Evolutionary conservation across 257 asterid species (phyloP).

Genomic region (Rehmannia glutinosa): DNA sequence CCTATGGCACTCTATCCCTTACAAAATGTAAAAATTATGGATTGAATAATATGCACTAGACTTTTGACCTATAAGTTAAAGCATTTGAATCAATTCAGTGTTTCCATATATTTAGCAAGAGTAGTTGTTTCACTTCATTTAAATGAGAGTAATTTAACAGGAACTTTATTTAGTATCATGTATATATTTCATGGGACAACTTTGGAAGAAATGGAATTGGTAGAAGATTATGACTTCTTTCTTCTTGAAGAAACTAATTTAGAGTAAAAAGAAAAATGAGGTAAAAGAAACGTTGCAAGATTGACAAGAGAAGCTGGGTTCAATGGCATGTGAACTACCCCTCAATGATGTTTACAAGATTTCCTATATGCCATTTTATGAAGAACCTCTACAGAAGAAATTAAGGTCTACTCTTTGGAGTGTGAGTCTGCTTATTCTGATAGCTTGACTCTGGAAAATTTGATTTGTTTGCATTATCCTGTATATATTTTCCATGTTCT

Average conservation of each 20-base stretch:
- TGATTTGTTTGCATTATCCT: not conserved
- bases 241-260: slow-evolving; percentile 8
- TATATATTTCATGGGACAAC: not conserved
- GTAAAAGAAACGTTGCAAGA: not conserved
- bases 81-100: not conserved
- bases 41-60: not conserved
- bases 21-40: not conserved
- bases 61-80: not conserved
- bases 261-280: not conserved
- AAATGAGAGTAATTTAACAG: not conserved
- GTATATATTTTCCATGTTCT: not conserved
- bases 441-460: not conserved
- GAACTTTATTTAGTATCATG: not conserved
- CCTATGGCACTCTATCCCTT: not conserved
- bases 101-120: not conserved
- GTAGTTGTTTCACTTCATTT: not conserved
- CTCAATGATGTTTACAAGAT: not conserved
- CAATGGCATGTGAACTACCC: not conserved
- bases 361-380: not conserved
- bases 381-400: not conserved
- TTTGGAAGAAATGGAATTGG: not conserved
- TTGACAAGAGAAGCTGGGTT: not conserved
- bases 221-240: not conserved
- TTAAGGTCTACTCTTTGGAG: not conserved
- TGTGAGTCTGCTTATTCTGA: not conserved